Conservation (phyloP, 1,139 yeast genomes). For the Diutina mesorugosa region DNA sequence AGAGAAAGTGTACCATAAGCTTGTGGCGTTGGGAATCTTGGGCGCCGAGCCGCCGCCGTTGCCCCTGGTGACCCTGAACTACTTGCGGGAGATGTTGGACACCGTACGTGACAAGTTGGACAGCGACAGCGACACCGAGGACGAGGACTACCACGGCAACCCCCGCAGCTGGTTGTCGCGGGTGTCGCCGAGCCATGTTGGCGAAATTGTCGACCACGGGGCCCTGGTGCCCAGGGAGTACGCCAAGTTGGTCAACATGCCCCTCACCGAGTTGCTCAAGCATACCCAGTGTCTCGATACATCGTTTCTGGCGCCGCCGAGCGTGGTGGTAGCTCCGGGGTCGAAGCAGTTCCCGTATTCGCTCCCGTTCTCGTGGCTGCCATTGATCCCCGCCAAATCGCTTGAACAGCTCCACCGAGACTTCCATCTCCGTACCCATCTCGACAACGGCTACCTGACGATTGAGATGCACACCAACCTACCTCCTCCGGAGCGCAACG, state of each 20-base stretch:
- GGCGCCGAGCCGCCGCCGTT: conserved; percentile 22
- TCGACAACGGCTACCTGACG: background rate
- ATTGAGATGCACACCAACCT: conserved; percentile 8
- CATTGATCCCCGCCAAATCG: conserved; percentile 17
- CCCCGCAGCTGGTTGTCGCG: background rate
- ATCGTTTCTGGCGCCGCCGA: conserved; percentile 8
- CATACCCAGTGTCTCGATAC: conserved; percentile 10
- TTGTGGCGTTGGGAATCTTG: conserved; percentile 24
- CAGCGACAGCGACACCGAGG: background rate
- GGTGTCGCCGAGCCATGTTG: conserved; percentile 3
- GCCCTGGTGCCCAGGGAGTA: conserved; percentile 11
- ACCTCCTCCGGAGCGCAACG: conserved; percentile 11
- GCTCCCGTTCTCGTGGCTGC: conserved; percentile 29
- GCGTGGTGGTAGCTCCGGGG: background rate
- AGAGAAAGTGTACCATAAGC: conserved; percentile 23
- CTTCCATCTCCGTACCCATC: conserved; percentile 4
- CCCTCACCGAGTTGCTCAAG: conserved; percentile 16
- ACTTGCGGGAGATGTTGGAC: conserved; percentile 19
- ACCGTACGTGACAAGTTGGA: conserved; percentile 19
- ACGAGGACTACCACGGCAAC: background rate
- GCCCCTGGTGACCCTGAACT: conserved; percentile 13
- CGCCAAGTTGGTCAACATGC: conserved; percentile 11
- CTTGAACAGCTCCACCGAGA: conserved; percentile 12
- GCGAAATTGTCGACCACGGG: background rate
- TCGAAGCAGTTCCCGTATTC: conserved; percentile 6